Base-by-base conservation (phyloP, 2,329 filamentous ascomycete species). In the Xylariaceae sp. region DNA sequence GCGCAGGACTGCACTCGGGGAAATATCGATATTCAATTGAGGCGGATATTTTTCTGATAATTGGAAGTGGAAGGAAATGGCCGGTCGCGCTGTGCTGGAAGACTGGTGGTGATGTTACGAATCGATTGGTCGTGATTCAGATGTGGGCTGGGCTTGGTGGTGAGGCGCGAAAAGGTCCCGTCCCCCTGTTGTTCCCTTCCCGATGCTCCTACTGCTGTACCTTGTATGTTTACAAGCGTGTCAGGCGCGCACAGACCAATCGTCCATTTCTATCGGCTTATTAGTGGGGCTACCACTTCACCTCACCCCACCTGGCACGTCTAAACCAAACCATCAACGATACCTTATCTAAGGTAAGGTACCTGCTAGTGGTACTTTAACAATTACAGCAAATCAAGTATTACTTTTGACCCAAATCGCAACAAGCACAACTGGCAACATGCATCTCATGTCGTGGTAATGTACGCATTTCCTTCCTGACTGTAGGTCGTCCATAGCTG, bases 191-290 rank as follows among this genome's bases (percentile, higher is more conserved):
- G 29, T 39, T 56, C 54, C 57, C 63, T 63, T 58, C 60, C 62
- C 64, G 68, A 67, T n/a, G n/a, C n/a, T n/a, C n/a, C n/a, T n/a
- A n/a, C n/a, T n/a, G n/a, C n/a, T n/a, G n/a, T n/a, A n/a, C n/a
- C n/a, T n/a, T n/a, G n/a, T n/a, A n/a, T 70, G 68, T 70, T 69
- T 69, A 70, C 68, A 69, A 67, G 65, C 58, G 62, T 61, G 58
- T 61, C 58, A 21, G 26, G 58, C 48, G n/a, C n/a, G 65, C 67
- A 69, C 66, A 44, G 65, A 62, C 65, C 66, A 67, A 17, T 1
- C 37, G 37, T 23, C 56, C 57, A 29, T 11, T n/a, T n/a, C n/a
- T n/a, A n/a, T n/a, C n/a, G n/a, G n/a, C n/a, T n/a, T n/a, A n/a
- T n/a, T n/a, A n/a, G n/a, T n/a, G n/a, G n/a, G n/a, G n/a, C n/a